Percentiles rank a stretch among this genome's conserved stretches.
These are phyloP conservation scores for Aspergillus intermedius DNA, from an alignment of 2,329 filamentous ascomycete genomes.

Conservation along the genomic window DNA sequence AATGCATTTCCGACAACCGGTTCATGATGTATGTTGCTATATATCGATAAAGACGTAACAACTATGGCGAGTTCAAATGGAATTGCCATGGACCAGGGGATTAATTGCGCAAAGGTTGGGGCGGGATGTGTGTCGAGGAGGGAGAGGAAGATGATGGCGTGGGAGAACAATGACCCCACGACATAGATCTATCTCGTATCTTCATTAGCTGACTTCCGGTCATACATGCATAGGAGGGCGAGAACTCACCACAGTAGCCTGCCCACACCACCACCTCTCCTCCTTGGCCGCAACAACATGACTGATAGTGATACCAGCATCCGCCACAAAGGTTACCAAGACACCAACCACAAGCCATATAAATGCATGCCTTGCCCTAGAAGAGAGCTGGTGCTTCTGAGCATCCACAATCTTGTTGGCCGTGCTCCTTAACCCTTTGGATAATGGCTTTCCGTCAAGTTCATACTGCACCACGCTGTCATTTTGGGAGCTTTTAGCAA, in stretches of 20 bases:
- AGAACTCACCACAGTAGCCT: conserved; percentile 63
- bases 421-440: too few relatives aligned
- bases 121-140: conserved; percentile 76
- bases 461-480: too few relatives aligned
- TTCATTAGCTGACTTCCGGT: conserved; percentile 8
- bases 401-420: too few relatives aligned
- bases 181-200: conserved; percentile 63
- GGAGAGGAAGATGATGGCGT: conserved; percentile 77
- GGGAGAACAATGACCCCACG: conserved; percentile 77
- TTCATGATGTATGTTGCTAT: conserved; percentile 62
- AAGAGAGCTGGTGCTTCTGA: too few relatives aligned
- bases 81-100: conserved; percentile 69
- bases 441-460: too few relatives aligned
- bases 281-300: conserved; percentile 64
- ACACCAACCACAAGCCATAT: conserved; percentile 66
- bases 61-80: conserved; percentile 67
- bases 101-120: conserved; percentile 71
- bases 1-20: conserved; percentile 46
- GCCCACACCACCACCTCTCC: conserved; percentile 74
- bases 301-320: conserved; percentile 64
- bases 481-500: too few relatives aligned
- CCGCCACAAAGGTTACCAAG: conserved; percentile 67
- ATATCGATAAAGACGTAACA: conserved; percentile 60
- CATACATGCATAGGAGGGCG: neutral
- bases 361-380: conserved; percentile 41